Percentiles rank a stretch among this genome's conserved stretches.
phyloP scores from a whole-genome alignment of 371 early-diverging fungal genomes.

The Mortierella sp. region DNA sequence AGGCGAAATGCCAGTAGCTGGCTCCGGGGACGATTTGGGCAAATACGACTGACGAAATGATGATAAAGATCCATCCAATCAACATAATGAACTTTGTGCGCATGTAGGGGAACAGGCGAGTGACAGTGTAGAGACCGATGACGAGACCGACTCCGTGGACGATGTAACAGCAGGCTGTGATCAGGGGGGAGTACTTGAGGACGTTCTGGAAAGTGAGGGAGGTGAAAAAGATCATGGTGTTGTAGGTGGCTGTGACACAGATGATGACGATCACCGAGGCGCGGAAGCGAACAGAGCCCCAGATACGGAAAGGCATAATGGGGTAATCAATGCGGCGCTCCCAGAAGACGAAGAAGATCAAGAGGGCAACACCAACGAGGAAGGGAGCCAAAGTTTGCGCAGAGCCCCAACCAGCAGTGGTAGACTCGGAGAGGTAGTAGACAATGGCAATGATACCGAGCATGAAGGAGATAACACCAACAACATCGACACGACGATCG shows the following conservation, averaged over 20 bases:
- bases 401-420: slow-evolving; percentile 38
- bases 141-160: slow-evolving; percentile 42
- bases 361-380: slow-evolving; percentile 46
- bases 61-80: slow-evolving; percentile 25
- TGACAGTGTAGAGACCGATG: slow-evolving; percentile 32
- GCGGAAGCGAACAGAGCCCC: slow-evolving; percentile 53
- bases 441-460: slow-evolving; percentile 36
- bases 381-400: slow-evolving; percentile 48
- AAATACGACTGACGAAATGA: slow-evolving; percentile 26
- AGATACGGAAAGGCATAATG: slow-evolving; percentile 58
- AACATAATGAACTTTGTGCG: slow-evolving; percentile 44
- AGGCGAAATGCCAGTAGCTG: slow-evolving; percentile 39
- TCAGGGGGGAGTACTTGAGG: slow-evolving; percentile 41
- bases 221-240: slow-evolving; percentile 55
- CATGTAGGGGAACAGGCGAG: slow-evolving; percentile 16
- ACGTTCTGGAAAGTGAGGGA: slow-evolving; percentile 62
- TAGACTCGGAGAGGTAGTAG: slow-evolving; percentile 46
- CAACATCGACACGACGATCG: slow-evolving; percentile 36
- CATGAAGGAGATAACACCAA: slow-evolving; percentile 33
- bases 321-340: slow-evolving; percentile 53
- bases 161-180: slow-evolving; percentile 45
- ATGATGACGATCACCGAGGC: slow-evolving; percentile 54
- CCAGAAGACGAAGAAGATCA: slow-evolving; percentile 54
- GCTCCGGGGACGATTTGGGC: slow-evolving; percentile 27
- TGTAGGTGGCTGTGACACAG: slow-evolving; percentile 52